Percentiles rank a stretch among this genome's conserved stretches.
Evolutionary conservation across 2,329 filamentous ascomycete species (phyloP).

Genomic region (Phialemonium atrogriseum): DNA sequence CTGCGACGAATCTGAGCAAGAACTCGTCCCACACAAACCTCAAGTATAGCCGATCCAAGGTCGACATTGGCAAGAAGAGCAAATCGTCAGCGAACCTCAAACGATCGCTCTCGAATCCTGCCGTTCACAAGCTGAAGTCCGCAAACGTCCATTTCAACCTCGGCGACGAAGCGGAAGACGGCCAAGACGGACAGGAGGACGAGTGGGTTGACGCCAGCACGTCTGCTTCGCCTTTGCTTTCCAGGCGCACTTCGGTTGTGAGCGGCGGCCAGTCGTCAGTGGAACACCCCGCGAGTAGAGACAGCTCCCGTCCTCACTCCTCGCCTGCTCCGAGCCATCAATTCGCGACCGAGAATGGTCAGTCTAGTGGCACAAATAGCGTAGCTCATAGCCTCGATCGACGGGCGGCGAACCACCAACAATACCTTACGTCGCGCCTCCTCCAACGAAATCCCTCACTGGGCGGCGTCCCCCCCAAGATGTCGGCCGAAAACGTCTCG

Average conservation of each 20-base stretch:
- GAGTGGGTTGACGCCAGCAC: conserved; percentile 61
- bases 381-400: conserved; percentile 18
- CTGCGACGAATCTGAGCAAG: conserved; percentile 37
- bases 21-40: conserved; percentile 46
- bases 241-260: conserved; percentile 39
- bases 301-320: conserved; percentile 8
- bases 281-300: conserved; percentile 18
- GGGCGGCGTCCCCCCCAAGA: conserved; percentile 54
- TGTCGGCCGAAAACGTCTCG: conserved; percentile 51
- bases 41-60: conserved; percentile 53
- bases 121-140: conserved; percentile 34
- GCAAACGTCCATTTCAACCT: conserved; percentile 52
- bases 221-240: conserved; percentile 52
- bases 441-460: conserved; percentile 56
- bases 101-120: conserved; percentile 41
- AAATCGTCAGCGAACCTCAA: conserved; percentile 46
- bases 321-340: conserved; percentile 8
- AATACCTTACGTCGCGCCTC: conserved; percentile 59
- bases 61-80: conserved; percentile 43
- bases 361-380: conserved; percentile 9
- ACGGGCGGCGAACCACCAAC: conserved; percentile 44
- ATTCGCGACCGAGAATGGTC: conserved; percentile 6
- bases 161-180: conserved; percentile 39
- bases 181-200: conserved; percentile 37
- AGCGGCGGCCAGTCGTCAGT: conserved; percentile 40